Conservation (phyloP, 257 asterid species). For the Lavandula angustifolia region DNA sequence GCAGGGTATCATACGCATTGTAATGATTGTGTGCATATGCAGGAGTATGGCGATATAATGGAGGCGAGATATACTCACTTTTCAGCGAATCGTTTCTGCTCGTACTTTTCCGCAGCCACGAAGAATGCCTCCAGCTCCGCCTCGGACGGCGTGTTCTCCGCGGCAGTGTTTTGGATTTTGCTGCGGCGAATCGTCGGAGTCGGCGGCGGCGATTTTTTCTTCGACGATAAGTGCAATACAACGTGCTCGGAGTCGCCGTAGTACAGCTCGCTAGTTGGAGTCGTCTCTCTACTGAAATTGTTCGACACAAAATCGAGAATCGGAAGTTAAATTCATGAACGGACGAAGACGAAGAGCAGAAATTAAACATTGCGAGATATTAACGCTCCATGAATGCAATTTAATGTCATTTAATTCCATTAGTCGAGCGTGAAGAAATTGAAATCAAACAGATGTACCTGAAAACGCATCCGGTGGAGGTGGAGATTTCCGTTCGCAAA, state of each 20-base stretch:
- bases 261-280: slow-evolving; percentile 34
- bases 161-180: slow-evolving; percentile 9
- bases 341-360: slow-evolving; percentile 15
- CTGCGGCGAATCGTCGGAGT: background rate
- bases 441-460: slow-evolving; percentile 35
- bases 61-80: slow-evolving; percentile 48
- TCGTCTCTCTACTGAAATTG: slow-evolving; percentile 35
- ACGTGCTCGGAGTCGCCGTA: slow-evolving; percentile 29
- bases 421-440: too few relatives aligned
- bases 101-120: slow-evolving; percentile 51
- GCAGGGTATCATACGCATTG: slow-evolving; percentile 13
- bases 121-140: slow-evolving; percentile 74
- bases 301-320: background rate
- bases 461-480: slow-evolving; percentile 37
- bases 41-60: background rate
- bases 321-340: background rate
- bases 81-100: slow-evolving; percentile 52
- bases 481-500: slow-evolving; percentile 46
- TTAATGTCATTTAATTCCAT: background rate
- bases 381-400: background rate
- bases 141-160: slow-evolving; percentile 43
- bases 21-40: slow-evolving; percentile 33
- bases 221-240: slow-evolving; percentile 26
- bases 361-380: background rate
- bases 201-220: slow-evolving; percentile 20